These are phyloP conservation scores for Agaricus blazei DNA, from an alignment of 768 basidiomycete species.

Conservation along the genomic window DNA sequence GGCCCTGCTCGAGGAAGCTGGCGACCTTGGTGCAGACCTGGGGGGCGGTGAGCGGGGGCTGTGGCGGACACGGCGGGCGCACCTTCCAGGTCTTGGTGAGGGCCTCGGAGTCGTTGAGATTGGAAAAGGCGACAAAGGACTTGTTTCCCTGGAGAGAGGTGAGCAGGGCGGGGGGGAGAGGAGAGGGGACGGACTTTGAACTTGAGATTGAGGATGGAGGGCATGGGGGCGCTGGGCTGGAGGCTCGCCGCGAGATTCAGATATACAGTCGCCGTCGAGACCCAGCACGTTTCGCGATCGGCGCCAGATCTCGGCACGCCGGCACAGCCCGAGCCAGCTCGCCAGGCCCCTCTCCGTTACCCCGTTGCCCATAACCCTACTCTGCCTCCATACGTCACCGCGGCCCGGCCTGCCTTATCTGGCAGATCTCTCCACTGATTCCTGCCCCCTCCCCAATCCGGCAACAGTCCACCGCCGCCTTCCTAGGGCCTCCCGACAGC, in stretches of 20 bases:
- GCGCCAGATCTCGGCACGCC: too few species aligned
- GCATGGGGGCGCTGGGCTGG: constrained; percentile 37
- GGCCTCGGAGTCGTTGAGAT: constrained; percentile 78
- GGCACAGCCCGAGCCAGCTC: too few species aligned
- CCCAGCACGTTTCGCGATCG: constrained; percentile 2
- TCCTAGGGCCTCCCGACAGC: too few species aligned
- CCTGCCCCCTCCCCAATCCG: too few species aligned
- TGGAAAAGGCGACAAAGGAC: constrained; percentile 90
- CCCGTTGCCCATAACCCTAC: too few species aligned
- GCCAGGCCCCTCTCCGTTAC: too few species aligned
- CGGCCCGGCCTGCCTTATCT: too few species aligned
- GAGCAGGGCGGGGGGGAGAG: constrained; percentile 7
- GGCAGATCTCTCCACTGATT: too few species aligned
- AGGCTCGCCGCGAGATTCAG: constrained; percentile 4
- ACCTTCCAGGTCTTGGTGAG: constrained; percentile 93
- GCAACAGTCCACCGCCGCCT: too few species aligned
- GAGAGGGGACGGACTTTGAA: constrained; percentile 52
- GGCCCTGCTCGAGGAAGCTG: constrained; percentile 85
- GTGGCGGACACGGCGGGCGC: constrained; percentile 11
- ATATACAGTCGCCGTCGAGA: constrained; percentile 1
- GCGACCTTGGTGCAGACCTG: constrained; percentile 90
- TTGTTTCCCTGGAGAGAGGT: constrained; percentile 72
- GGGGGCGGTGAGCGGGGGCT: constrained; percentile 3
- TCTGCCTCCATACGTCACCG: too few species aligned
- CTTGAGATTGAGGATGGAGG: constrained; percentile 82